phyloP scores from a whole-genome alignment of 495 filamentous ascomycete genomes.

The Gamarada debralockiae region DNA sequence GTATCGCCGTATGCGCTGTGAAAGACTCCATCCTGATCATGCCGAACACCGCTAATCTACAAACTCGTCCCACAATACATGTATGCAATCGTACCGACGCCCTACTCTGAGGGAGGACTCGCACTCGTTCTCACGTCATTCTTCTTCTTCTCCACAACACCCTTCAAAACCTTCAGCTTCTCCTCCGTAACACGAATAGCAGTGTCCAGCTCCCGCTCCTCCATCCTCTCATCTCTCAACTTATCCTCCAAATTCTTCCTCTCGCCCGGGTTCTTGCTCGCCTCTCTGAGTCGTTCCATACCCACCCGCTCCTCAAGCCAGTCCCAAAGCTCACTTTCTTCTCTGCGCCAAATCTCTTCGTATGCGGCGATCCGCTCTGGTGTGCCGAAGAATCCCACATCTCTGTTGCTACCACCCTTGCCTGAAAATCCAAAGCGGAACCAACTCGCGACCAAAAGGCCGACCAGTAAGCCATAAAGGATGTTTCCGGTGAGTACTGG shows the following conservation, averaged over 20 bases:
- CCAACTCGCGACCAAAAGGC: slow-evolving; percentile 53
- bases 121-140: slow-evolving; percentile 3
- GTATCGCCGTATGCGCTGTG: too few species aligned
- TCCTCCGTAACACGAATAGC: slow-evolving; percentile 85
- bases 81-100: too few species aligned
- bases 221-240: slow-evolving; percentile 68
- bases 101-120: too few species aligned
- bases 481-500: slow-evolving; percentile 71
- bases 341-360: slow-evolving; percentile 86
- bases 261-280: slow-evolving; percentile 37
- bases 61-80: too few species aligned
- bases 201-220: slow-evolving; percentile 74
- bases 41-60: too few species aligned
- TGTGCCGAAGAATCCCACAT: slow-evolving; percentile 30
- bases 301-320: slow-evolving; percentile 92
- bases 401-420: slow-evolving; percentile 29
- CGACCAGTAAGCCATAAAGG: slow-evolving; percentile 54
- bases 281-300: slow-evolving; percentile 58
- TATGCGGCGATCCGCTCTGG: slow-evolving; percentile 79
- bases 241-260: slow-evolving; percentile 46
- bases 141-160: slow-evolving; percentile 59
- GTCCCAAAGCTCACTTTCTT: slow-evolving; percentile 90
- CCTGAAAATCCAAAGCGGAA: slow-evolving; percentile 40
- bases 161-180: slow-evolving; percentile 69
- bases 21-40: too few species aligned